phyloP scores from a whole-genome alignment of 2,329 filamentous ascomycete genomes.

The Neofusicoccum sp. region DNA sequence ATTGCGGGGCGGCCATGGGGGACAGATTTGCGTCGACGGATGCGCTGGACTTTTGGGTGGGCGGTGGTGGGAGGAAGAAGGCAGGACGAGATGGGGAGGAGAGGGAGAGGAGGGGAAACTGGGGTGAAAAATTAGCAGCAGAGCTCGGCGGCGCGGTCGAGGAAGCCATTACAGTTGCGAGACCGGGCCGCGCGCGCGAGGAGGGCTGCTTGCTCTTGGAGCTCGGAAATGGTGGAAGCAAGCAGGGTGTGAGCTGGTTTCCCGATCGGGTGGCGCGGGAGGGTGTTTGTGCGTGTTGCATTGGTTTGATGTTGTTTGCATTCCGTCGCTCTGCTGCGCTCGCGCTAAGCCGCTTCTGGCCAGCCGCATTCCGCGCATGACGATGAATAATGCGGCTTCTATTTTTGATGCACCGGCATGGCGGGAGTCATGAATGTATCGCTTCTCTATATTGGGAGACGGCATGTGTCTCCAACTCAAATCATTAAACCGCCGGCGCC shows the following conservation, averaged over 20 bases:
- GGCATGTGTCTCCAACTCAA: too few relatives aligned
- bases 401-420: too few relatives aligned
- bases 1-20: neutral
- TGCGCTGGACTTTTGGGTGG: neutral
- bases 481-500: too few relatives aligned
- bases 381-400: too few relatives aligned
- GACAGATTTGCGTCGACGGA: neutral
- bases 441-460: too few relatives aligned
- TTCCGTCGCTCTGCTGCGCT: neutral
- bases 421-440: too few relatives aligned
- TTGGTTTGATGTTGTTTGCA: conserved; percentile 10
- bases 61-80: neutral
- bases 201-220: neutral
- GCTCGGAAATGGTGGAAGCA: neutral
- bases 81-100: neutral
- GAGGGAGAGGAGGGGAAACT: neutral
- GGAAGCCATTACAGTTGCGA: neutral
- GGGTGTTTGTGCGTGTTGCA: neutral
- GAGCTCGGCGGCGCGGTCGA: neutral
- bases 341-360: neutral
- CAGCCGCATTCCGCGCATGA: neutral
- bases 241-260: neutral
- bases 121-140: neutral
- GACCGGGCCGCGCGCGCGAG: neutral
- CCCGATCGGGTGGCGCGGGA: neutral